phyloP scores from a whole-genome alignment of 805 yeast genomes.

The Alloascoidea africana region DNA sequence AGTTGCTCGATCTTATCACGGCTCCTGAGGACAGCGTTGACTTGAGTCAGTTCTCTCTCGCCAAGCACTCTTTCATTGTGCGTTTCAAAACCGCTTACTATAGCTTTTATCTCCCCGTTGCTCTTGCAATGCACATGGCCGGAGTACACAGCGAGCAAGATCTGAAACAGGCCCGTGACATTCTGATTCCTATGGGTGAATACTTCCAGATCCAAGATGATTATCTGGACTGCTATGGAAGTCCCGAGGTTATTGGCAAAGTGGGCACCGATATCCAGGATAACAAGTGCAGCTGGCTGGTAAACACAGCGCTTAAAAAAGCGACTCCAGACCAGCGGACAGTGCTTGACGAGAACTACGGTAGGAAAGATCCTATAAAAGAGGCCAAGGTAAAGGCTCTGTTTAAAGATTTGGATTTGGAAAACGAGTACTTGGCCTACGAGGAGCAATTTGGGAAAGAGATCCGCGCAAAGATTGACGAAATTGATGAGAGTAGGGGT shows the following conservation, averaged over 20 bases:
- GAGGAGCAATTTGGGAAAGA: constrained; percentile 66
- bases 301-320: constrained; percentile 78
- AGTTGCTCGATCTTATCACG: constrained; percentile 84
- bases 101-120: constrained; percentile 94
- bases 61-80: constrained; percentile 89
- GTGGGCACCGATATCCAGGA: constrained; percentile 98
- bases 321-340: constrained; percentile 72
- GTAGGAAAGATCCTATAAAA: constrained; percentile 53
- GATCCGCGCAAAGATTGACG: constrained; percentile 47
- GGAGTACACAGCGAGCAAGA: constrained; percentile 61
- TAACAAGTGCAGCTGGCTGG: constrained; percentile 96
- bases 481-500: constrained; percentile 83
- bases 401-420: constrained; percentile 61
- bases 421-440: constrained; percentile 55
- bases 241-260: constrained; percentile 94
- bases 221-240: constrained; percentile 91
- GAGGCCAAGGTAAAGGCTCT: constrained; percentile 63
- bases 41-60: constrained; percentile 69
- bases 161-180: constrained; percentile 74
- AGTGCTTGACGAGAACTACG: constrained; percentile 78
- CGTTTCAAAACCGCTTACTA: constrained; percentile 95
- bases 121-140: constrained; percentile 87
- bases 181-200: constrained; percentile 90
- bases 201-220: constrained; percentile 99
- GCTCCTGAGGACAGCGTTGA: constrained; percentile 96